These are phyloP conservation scores for Hymenochaete sp. DNA, from an alignment of 1,284 basidiomycete genomes.

Conservation along the genomic window DNA sequence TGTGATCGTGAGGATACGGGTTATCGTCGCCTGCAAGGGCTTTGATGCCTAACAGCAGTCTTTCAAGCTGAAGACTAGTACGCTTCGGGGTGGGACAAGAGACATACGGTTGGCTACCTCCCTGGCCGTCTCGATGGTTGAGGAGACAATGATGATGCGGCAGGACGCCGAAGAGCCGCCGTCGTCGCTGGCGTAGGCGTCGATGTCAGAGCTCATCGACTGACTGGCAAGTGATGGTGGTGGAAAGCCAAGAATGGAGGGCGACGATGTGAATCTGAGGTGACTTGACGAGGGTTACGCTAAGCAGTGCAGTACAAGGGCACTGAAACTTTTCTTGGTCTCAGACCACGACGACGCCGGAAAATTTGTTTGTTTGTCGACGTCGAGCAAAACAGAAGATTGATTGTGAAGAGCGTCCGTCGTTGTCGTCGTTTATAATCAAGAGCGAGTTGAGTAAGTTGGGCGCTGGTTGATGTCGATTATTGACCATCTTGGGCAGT, in stretches of 20 bases:
- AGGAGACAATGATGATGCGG: constrained; percentile 42
- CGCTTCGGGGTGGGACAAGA: constrained; percentile 13
- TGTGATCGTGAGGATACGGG: neutral
- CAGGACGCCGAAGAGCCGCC: constrained; percentile 26
- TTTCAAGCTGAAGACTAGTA: constrained; percentile 16
- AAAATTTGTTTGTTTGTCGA: no score
- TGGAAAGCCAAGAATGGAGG: neutral
- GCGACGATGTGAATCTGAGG: neutral
- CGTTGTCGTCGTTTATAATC: no score
- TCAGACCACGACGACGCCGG: no score
- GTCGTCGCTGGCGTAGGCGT: neutral
- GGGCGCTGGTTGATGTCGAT: no score
- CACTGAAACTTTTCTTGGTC: no score
- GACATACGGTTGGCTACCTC: constrained; percentile 41
- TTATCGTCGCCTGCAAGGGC: constrained; percentile 23
- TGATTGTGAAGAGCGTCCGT: no score
- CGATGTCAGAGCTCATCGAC: constrained; percentile 11
- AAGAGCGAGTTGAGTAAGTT: no score
- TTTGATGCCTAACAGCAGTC: constrained; percentile 21
- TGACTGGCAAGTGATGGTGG: no score
- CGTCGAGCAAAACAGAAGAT: no score
- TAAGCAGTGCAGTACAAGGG: neutral
- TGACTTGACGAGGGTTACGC: neutral
- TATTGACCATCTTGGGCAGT: no score
- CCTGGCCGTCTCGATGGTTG: constrained; percentile 33